These are phyloP conservation scores for Apophysomyces ossiformis DNA, from an alignment of 371 early-diverging fungal genomes.

Conservation along the genomic window DNA sequence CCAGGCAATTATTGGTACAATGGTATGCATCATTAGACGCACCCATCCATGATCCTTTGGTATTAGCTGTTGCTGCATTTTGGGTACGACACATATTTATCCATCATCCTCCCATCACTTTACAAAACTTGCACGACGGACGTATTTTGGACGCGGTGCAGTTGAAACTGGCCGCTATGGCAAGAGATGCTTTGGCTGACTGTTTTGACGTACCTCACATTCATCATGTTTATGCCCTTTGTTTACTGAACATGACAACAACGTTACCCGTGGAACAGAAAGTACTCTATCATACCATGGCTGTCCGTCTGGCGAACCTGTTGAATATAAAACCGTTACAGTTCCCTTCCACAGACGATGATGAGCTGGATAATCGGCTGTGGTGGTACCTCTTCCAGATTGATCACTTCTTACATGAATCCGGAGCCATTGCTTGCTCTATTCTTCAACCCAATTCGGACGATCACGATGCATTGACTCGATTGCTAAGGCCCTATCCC, in stretches of 20 bases:
- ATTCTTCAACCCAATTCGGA: constrained; percentile 33
- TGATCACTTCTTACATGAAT: constrained; percentile 35
- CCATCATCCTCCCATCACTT: constrained; percentile 25
- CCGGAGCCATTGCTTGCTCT: constrained; percentile 28
- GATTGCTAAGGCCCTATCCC: constrained; percentile 23
- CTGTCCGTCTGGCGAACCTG: constrained; percentile 31
- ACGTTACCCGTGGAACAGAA: constrained; percentile 29
- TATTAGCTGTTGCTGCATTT: constrained; percentile 28
- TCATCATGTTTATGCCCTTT: constrained; percentile 30
- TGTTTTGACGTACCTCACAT: constrained; percentile 35
- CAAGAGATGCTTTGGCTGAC: constrained; percentile 30
- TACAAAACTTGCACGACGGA: constrained; percentile 21
- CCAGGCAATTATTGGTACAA: constrained; percentile 18
- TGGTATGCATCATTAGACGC: constrained; percentile 28
- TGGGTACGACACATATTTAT: constrained; percentile 37
- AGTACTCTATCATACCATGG: constrained; percentile 31
- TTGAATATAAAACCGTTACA: constrained; percentile 23
- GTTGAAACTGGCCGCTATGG: constrained; percentile 23
- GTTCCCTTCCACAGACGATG: constrained; percentile 12
- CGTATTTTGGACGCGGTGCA: constrained; percentile 30
- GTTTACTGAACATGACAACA: constrained; percentile 32
- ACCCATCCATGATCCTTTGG: constrained; percentile 26
- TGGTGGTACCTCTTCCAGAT: constrained; percentile 45
- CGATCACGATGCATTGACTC: constrained; percentile 25
- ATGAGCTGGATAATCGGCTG: constrained; percentile 28